Evolutionary conservation across 1,284 basidiomycete species (phyloP), one percentile per base, ranked within the genome.

Genomic region (Puccinia polysora): DNA sequence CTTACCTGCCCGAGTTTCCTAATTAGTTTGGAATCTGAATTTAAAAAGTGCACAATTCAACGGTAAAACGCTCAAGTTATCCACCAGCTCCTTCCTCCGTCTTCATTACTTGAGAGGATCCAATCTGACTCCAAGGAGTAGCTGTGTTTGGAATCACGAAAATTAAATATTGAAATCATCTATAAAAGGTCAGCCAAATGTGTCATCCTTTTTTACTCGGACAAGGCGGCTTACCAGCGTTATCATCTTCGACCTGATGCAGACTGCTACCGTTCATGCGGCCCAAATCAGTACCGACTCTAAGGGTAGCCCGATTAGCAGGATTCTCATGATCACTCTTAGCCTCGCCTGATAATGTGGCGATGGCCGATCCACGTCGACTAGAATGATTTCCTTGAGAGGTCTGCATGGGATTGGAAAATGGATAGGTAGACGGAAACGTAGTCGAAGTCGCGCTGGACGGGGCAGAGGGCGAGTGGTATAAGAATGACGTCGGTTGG

Each of bases 41-140:
- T n/a, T n/a, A n/a, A n/a, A n/a, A n/a, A n/a, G n/a, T n/a, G n/a
- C n/a, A n/a, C n/a, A n/a, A n/a, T n/a, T n/a, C n/a, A n/a, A n/a
- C n/a, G n/a, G n/a, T n/a, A n/a, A n/a, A n/a, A n/a, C n/a, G n/a
- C n/a, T n/a, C n/a, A 43, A 43, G 18, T 50, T 30, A 62, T 49
- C 45, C 12, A 30, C 45, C 32, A 10, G 28, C 45, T 8, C 60
- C 60, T 36, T 63, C 60, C 25, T 63, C 60, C 25, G 43, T 63
- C 36, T 63, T 63, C 60, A 63, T 63, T 28, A 32, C 45, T 28
- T 63, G 60, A 1, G 60, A 50, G 6, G 60, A 36, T n/a, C 32
- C 36, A 8, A 63, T 63, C 45, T 63, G 60, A 15, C 43, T n/a
- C 60, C 60, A 63, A 63, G 47, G 60, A 15, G 60, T 49, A 50